Base-by-base conservation (phyloP, 306 rosid species). In the Gillenia trifoliata region DNA sequence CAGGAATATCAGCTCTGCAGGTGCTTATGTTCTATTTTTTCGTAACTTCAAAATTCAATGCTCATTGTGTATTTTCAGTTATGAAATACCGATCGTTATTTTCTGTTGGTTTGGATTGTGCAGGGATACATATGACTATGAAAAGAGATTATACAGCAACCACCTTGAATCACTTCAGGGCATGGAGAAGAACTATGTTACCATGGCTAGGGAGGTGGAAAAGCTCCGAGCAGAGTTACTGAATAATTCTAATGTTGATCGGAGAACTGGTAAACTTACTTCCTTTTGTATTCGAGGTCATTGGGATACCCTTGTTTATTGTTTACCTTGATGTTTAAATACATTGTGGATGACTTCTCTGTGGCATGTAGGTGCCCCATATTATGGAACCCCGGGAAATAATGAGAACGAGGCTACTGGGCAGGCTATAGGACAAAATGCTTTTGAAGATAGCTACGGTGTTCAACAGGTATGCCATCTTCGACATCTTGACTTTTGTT, bases 161-260 rank as follows among this genome's bases (percentile, higher is more conserved):
- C 99, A 89, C 87, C 96, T 95, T 28, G 96, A 92, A 85, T 92
- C 99, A 34, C 97, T 95, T 83, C 98, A 92, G 83, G 88, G 82
- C 78, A 92, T 95, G 99, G 96, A 95, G 78, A 92, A 89, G 88
- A 90, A 95, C 83, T 95, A 90, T 71, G 77, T 87, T 68, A 86
- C 96, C 59, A 95, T 92, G 99, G 89, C 97, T 77, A 87, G 86
- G 88, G 99, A 92, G 86, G 88, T 92, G 63, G 99, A 92, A 76
- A 95, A 92, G 84, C 99, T 92, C 74, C 87, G 90, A 70, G 98
- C 98, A 60, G 98, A 95, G 87, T 85, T 92, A 56, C 79, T 89
- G 67, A 89, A 90, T 74, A 80, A 82, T 40, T 67, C 88, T 45
- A 86, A 80, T 59, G 76, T 73, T 79, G 95, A 94, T 59, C 85